Base-by-base conservation (phyloP, 768 basidiomycete species). In the Tephrocybe rancida region DNA sequence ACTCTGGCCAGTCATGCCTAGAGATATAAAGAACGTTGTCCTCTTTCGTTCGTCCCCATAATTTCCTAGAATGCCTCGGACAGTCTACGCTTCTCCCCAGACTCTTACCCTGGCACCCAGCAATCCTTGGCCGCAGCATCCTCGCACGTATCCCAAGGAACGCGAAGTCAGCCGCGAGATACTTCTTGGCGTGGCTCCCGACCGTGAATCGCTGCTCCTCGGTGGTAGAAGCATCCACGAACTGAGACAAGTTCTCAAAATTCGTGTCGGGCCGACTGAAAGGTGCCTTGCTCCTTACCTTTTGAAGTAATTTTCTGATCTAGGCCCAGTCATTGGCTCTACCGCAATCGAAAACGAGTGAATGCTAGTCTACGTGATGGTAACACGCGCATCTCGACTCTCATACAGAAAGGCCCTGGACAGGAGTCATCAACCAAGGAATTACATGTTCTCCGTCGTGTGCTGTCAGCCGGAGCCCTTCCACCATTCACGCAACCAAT, bases 291-390 rank as follows among this genome's bases (percentile, higher is more conserved):
- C 39, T 30, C 18, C 6, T 18, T 18, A 18, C 14, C 8, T 27
- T 35, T 48, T 24, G 6, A 5, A 47, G 44, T 19, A 21, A n/a
- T 13, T n/a, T 41, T 37, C 51, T 38, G 37, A 11, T 19, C 37
- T 32, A 11, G 32, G 26, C 18, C 44, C n/a, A 73, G 71, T 1
- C 70, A 70, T 26, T 74, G 73, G 73, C 59, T 74, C 21, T 64
- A 67, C 30, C 65, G 61, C 5, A 54, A 52, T 5, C 63, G 67
- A 18, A 62, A 37, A 21, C 60, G 61, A 21, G 38, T 55, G 8
- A 62, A 70, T 45, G 59, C 61, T 18, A 63, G 61, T 44, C 53
- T 66, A 2, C 60, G 58, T 29, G 63, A 67, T 25, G 59, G 63
- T 18, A 66, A 66, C 26, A 55, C 64, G 16, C 64, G 68, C 11